Percentiles rank a stretch among this genome's conserved stretches.
phyloP scores from a whole-genome alignment of 148 eudicot species.

The Chenopodium berlandieri region DNA sequence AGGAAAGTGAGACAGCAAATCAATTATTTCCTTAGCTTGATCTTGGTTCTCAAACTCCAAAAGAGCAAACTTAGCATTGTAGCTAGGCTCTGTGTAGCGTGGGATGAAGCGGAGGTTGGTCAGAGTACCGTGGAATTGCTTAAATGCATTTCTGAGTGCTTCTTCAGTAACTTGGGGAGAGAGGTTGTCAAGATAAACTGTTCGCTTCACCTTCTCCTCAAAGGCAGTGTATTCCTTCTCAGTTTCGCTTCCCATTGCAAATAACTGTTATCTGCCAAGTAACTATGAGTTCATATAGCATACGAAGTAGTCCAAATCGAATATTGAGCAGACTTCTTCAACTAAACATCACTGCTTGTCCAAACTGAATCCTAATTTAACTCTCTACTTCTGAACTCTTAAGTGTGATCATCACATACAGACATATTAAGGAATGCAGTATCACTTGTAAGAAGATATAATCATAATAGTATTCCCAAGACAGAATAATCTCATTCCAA shows the following conservation, averaged over 20 bases:
- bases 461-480: too few relatives aligned
- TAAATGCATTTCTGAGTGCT: conserved; percentile 50
- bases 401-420: not conserved
- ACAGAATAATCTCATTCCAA: too few relatives aligned
- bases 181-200: conserved; percentile 68
- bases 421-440: not conserved
- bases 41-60: conserved; percentile 52
- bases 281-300: not conserved
- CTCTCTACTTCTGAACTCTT: not conserved
- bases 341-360: not conserved
- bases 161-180: conserved; percentile 53
- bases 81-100: conserved; percentile 38
- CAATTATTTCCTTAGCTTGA: conserved; percentile 38
- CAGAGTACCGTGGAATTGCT: conserved; percentile 51
- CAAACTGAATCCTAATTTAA: not conserved
- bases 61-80: conserved; percentile 41
- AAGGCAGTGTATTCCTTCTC: conserved; percentile 57
- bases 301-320: not conserved
- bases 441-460: too few relatives aligned
- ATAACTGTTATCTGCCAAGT: not conserved
- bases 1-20: conserved; percentile 30
- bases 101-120: conserved; percentile 43
- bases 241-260: conserved; percentile 39
- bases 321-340: not conserved
- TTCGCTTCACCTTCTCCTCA: conserved; percentile 56